Percentiles rank a stretch among this genome's conserved stretches.
Conservation (phyloP, 1,284 basidiomycete species). For the Quambalaria eucalypti region DNA sequence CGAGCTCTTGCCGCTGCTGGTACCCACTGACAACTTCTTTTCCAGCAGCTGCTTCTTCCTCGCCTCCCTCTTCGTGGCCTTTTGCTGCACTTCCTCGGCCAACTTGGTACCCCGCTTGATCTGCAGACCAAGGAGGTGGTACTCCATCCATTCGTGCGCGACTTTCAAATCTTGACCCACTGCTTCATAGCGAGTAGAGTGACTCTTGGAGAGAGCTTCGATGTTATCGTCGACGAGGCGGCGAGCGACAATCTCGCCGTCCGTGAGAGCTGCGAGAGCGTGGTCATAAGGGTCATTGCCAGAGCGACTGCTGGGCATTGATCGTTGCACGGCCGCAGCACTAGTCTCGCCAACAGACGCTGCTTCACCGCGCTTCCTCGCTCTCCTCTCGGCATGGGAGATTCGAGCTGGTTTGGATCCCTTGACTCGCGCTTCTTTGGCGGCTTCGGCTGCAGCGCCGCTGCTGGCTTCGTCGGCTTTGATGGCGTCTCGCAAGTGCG, state of each 20-base stretch:
- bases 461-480: constrained; percentile 4
- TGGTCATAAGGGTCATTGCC: constrained; percentile 40
- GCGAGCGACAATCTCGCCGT: constrained; percentile 38
- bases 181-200: constrained; percentile 37
- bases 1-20: not conserved
- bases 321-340: constrained; percentile 1
- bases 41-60: constrained; percentile 23
- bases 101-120: constrained; percentile 35
- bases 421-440: not conserved
- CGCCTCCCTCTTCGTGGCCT: constrained; percentile 34
- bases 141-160: constrained; percentile 42
- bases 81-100: constrained; percentile 30
- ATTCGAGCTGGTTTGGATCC: constrained; percentile 20
- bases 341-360: not conserved
- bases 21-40: constrained; percentile 10
- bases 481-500: constrained; percentile 18
- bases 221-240: constrained; percentile 41
- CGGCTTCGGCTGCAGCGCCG: not conserved
- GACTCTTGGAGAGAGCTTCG: constrained; percentile 40
- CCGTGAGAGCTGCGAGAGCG: constrained; percentile 36
- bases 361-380: constrained; percentile 25
- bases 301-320: not conserved
- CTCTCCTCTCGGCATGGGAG: constrained; percentile 38
- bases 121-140: constrained; percentile 36
- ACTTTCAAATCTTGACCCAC: constrained; percentile 37